Evolutionary conservation across 78 protist genomes (phyloP).

Genomic region (Dictyostelium discoideum): dicty_2.7 NC_007089.4:4561501-4562000

Average conservation of each 20-base stretch:
- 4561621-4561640: not conserved
- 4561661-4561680: not conserved
- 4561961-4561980: not conserved
- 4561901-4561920: not conserved
- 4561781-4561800: slow-evolving; percentile 34
- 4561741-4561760: not conserved
- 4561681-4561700: not conserved
- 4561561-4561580: not conserved
- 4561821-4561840: not conserved
- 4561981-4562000: not conserved
- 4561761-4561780: not conserved
- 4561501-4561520: not conserved
- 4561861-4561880: not conserved
- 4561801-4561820: slow-evolving; percentile 6
- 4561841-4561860: not conserved
- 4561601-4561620: not conserved
- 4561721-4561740: not conserved
- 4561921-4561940: not conserved
- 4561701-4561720: not conserved
- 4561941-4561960: not conserved
- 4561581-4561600: not conserved
- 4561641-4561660: not conserved
- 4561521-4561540: not conserved
- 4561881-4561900: not conserved
- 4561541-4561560: not conserved